phyloP scores from a whole-genome alignment of 2,329 filamentous ascomycete genomes.

The Arthrinium phaeospermum region DNA sequence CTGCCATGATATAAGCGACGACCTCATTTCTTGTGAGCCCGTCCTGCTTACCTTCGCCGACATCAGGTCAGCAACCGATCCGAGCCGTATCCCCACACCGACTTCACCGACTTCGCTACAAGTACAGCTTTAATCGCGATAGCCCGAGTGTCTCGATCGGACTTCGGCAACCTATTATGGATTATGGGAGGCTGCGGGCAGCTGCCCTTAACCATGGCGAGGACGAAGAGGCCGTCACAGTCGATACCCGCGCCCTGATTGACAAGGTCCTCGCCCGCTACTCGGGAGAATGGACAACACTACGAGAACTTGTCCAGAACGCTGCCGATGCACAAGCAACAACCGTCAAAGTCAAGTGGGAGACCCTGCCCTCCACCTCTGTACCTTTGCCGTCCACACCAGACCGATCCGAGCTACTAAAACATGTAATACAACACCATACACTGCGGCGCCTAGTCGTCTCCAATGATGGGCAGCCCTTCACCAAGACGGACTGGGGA shows the following conservation, averaged over 20 bases:
- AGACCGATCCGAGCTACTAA: conserved; percentile 74
- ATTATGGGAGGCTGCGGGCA: conserved; percentile 79
- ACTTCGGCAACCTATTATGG: conserved; percentile 53
- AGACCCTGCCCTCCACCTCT: conserved; percentile 82
- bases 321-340: conserved; percentile 95
- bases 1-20: not conserved
- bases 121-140: not conserved
- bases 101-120: not conserved
- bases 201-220: conserved; percentile 85
- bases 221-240: conserved; percentile 95
- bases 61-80: not conserved
- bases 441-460: conserved; percentile 88
- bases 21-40: not conserved
- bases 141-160: not conserved
- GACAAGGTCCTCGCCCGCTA: conserved; percentile 97
- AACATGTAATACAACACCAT: conserved; percentile 83
- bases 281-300: conserved; percentile 89
- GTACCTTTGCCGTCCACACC: conserved; percentile 72
- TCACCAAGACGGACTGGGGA: conserved; percentile 90
- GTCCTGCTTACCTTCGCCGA: not conserved
- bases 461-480: conserved; percentile 88
- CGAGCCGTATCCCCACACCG: not conserved
- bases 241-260: conserved; percentile 94
- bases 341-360: conserved; percentile 88
- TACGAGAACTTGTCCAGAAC: conserved; percentile 96